Conservation (phyloP, 164 flowering plant genomes). For the Piper longum region DNA sequence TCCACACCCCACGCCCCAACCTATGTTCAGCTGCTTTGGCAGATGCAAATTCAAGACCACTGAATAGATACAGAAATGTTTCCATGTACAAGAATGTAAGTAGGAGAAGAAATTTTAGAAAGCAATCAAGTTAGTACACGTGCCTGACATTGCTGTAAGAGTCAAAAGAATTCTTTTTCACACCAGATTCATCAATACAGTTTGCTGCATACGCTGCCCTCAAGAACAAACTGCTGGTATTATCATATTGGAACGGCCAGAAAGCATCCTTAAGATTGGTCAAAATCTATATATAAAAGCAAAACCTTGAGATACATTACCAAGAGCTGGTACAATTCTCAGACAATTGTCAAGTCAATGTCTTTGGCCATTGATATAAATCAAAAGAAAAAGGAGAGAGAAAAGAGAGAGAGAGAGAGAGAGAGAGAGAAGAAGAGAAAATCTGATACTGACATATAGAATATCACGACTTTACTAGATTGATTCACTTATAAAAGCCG, state of each 20-base stretch:
- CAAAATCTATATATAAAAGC: conserved; percentile 45
- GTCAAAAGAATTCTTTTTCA: conserved; percentile 24
- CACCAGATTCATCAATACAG: conserved; percentile 28
- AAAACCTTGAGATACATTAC: conserved; percentile 40
- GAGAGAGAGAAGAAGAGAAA: too few relatives aligned
- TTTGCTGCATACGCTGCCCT: conserved; percentile 26
- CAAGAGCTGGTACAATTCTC: not conserved
- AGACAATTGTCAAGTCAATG: not conserved
- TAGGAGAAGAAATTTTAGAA: not conserved
- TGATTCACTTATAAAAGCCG: too few relatives aligned
- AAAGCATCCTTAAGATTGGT: conserved; percentile 54
- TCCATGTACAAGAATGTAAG: not conserved
- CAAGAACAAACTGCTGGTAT: conserved; percentile 15
- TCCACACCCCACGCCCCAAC: conserved; percentile 84
- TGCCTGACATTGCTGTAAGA: conserved; percentile 6
- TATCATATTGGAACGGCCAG: conserved; percentile 75
- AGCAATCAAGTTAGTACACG: not conserved
- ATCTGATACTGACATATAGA: too few relatives aligned
- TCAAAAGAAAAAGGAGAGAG: too few relatives aligned
- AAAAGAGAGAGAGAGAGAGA: too few relatives aligned
- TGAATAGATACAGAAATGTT: conserved; percentile 15
- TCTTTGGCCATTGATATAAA: not conserved
- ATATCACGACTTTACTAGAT: too few relatives aligned
- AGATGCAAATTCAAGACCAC: conserved; percentile 70
- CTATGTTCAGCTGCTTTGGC: conserved; percentile 83